Evolutionary conservation across 352 stramenopile species (phyloP).

Genomic region (Globisporangium echinulatum): DNA sequence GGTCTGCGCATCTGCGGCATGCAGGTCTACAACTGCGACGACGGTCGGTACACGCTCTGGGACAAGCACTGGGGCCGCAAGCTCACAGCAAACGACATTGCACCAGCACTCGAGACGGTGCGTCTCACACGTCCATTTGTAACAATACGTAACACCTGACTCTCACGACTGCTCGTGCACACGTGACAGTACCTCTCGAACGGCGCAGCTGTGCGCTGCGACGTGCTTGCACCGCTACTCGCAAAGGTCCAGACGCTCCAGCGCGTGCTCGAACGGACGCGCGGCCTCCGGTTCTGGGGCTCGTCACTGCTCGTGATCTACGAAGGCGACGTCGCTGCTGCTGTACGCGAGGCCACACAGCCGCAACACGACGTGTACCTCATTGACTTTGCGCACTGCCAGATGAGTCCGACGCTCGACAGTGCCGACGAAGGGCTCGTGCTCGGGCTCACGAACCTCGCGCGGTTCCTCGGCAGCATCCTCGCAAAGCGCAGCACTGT

Average conservation of each 20-base stretch:
- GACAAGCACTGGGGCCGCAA: slow-evolving; percentile 76
- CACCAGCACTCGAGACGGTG: slow-evolving; percentile 58
- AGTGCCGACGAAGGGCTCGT: slow-evolving; percentile 58
- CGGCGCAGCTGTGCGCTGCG: slow-evolving; percentile 28
- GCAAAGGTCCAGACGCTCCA: slow-evolving; percentile 40
- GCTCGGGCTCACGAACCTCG: slow-evolving; percentile 61
- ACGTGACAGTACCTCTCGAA: slow-evolving; percentile 54
- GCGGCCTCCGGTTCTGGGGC: slow-evolving; percentile 66
- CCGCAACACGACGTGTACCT: slow-evolving; percentile 43
- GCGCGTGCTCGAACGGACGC: slow-evolving; percentile 31
- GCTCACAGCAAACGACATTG: slow-evolving; percentile 47
- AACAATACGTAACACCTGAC: too few relatives aligned
- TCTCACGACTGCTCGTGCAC: too few relatives aligned
- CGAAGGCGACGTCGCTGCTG: slow-evolving; percentile 36
- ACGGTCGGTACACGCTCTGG: slow-evolving; percentile 61
- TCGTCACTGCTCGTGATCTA: slow-evolving; percentile 71
- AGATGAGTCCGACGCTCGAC: slow-evolving; percentile 47
- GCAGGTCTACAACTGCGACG: slow-evolving; percentile 63
- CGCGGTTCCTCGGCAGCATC: slow-evolving; percentile 33
- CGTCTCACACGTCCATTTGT: neutral
- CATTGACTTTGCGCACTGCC: slow-evolving; percentile 77
- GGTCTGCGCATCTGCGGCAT: slow-evolving; percentile 74
- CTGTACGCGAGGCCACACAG: slow-evolving; percentile 11
- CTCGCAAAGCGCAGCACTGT: slow-evolving; percentile 9
- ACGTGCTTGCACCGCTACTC: slow-evolving; percentile 37